Evolutionary conservation across 2,329 filamentous ascomycete species (phyloP).

Genomic region (Zymoseptoria passerinii): DNA sequence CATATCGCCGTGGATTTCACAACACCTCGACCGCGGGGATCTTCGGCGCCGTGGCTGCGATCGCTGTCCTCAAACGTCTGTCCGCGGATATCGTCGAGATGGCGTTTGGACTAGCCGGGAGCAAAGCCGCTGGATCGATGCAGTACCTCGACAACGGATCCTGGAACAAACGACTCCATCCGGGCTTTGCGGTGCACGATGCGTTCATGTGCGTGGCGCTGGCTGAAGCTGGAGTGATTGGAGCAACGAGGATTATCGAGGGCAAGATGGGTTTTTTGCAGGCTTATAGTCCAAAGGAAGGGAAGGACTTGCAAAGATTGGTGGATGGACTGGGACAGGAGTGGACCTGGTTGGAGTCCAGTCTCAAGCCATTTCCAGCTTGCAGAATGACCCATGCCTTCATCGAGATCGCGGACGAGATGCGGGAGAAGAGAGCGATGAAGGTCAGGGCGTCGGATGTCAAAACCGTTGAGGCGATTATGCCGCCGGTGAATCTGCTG

Average conservation of each 20-base stretch:
- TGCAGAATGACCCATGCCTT: slow-evolving; percentile 28
- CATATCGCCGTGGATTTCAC: slow-evolving; percentile 33
- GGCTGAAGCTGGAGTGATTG: slow-evolving; percentile 30
- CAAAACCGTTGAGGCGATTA: slow-evolving; percentile 13
- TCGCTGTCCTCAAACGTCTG: slow-evolving; percentile 25
- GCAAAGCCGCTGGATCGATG: slow-evolving; percentile 33
- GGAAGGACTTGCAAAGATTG: slow-evolving; percentile 19
- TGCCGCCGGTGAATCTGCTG: slow-evolving; percentile 19
- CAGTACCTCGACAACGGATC: slow-evolving; percentile 34
- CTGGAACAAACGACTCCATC: slow-evolving; percentile 34
- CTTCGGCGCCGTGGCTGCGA: slow-evolving; percentile 31
- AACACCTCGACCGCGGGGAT: slow-evolving; percentile 32
- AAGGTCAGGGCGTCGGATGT: slow-evolving; percentile 12
- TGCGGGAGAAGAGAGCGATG: slow-evolving; percentile 3
- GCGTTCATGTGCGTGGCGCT: slow-evolving; percentile 31
- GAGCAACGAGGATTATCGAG: slow-evolving; percentile 22
- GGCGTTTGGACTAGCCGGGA: slow-evolving; percentile 32
- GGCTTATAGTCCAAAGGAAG: slow-evolving; percentile 22
- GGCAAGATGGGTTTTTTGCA: slow-evolving; percentile 26
- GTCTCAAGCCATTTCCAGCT: slow-evolving; percentile 26
- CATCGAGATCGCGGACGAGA: slow-evolving; percentile 24
- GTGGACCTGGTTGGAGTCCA: slow-evolving; percentile 22
- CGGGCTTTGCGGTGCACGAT: slow-evolving; percentile 34
- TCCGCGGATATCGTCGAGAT: slow-evolving; percentile 21
- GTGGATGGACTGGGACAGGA: slow-evolving; percentile 16